These are phyloP conservation scores for Neurospora crassa DNA, from an alignment of 2,329 filamentous ascomycete genomes.

Conservation along the genomic window DNA sequence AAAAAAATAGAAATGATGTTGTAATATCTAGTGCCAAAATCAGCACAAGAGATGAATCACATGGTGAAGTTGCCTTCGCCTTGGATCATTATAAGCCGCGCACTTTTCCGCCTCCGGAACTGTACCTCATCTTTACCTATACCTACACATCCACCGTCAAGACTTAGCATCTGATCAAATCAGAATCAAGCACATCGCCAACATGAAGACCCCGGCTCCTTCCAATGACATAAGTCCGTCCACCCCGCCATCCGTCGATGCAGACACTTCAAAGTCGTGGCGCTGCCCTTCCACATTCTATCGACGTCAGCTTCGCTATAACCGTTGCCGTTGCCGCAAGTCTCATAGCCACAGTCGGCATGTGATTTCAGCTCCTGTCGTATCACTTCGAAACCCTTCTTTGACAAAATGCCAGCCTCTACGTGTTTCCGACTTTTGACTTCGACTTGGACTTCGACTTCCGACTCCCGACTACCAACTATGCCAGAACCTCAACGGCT, in stretches of 20 bases:
- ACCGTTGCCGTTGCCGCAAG: background rate
- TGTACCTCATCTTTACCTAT: background rate
- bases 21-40: background rate
- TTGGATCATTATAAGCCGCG: background rate
- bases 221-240: background rate
- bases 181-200: background rate
- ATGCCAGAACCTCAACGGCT: background rate
- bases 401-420: background rate
- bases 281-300: background rate
- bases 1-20: background rate
- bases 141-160: background rate
- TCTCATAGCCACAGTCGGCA: background rate
- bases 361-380: background rate
- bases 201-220: background rate
- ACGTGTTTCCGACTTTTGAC: background rate
- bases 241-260: background rate
- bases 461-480: background rate
- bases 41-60: background rate
- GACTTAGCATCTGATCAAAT: background rate
- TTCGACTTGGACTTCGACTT: background rate
- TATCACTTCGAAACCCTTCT: background rate
- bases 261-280: background rate
- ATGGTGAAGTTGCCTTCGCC: background rate
- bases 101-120: background rate
- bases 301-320: background rate